A percentile compares a stretch with the other conserved stretches of the same genome.
Conservation (phyloP, 345 rosid species). For the Clarkia xantiana region DNA sequence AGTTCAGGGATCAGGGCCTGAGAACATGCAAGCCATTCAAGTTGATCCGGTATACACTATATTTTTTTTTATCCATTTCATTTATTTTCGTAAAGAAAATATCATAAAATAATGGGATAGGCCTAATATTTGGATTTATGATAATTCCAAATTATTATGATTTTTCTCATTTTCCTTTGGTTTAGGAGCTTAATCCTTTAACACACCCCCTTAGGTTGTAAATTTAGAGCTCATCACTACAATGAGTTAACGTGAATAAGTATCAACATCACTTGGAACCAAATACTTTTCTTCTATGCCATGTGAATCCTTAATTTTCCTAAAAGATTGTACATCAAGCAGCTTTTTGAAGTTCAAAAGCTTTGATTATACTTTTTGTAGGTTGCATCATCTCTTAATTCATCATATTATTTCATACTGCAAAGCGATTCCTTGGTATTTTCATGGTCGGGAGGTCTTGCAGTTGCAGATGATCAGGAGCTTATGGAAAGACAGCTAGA, state of each 20-base stretch:
- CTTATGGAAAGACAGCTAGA: constrained; percentile 91
- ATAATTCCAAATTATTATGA: too few species aligned
- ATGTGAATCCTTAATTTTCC: too few species aligned
- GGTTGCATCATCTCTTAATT: too few species aligned
- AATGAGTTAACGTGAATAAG: too few species aligned
- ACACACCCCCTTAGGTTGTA: too few species aligned
- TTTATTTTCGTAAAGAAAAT: background rate
- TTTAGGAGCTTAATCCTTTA: too few species aligned
- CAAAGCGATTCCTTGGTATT: constrained; percentile 62
- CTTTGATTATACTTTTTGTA: constrained; percentile 13
- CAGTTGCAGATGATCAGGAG: constrained; percentile 61
- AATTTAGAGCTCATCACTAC: too few species aligned
- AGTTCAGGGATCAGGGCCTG: constrained; percentile 96
- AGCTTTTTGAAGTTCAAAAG: background rate
- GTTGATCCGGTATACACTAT: constrained; percentile 62
- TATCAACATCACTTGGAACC: too few species aligned
- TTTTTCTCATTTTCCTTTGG: too few species aligned
- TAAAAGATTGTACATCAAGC: background rate
- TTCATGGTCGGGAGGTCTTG: constrained; percentile 82
- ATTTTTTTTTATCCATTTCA: background rate
- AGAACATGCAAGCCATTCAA: constrained; percentile 97
- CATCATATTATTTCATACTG: constrained; percentile 82
- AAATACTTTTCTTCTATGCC: too few species aligned
- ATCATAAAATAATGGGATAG: too few species aligned
- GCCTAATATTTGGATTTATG: too few species aligned